A percentile compares a stretch with the other conserved stretches of the same genome.
These are phyloP conservation scores for Podospora australis DNA, from an alignment of 495 filamentous ascomycete genomes.

Conservation along the genomic window DNA sequence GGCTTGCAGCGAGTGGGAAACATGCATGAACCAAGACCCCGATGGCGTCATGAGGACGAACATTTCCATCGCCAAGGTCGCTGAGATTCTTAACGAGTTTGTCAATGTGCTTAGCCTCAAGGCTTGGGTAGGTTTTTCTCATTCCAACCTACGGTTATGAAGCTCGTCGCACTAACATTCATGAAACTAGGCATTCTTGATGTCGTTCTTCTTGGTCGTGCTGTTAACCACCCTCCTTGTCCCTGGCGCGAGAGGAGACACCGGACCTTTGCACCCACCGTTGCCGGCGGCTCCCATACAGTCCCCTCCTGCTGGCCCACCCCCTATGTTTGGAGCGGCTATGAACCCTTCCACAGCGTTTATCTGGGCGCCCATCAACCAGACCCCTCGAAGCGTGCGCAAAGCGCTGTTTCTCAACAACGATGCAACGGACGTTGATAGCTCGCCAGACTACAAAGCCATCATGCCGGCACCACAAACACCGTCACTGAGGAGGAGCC, in stretches of 20 bases:
- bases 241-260: slow-evolving; percentile 35
- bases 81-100: slow-evolving; percentile 43
- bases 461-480: slow-evolving; percentile 37
- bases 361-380: slow-evolving; percentile 36
- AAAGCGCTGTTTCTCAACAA: slow-evolving; percentile 26
- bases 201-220: slow-evolving; percentile 49
- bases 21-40: slow-evolving; percentile 67
- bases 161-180: slow-evolving; percentile 12
- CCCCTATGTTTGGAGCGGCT: slow-evolving; percentile 21
- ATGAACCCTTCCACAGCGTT: slow-evolving; percentile 31
- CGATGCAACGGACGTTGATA: slow-evolving; percentile 39
- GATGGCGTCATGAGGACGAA: slow-evolving; percentile 35
- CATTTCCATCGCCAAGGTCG: slow-evolving; percentile 37
- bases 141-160: not conserved
- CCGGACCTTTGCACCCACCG: slow-evolving; percentile 13
- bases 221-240: slow-evolving; percentile 52
- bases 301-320: slow-evolving; percentile 26
- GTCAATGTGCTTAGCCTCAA: slow-evolving; percentile 40
- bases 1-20: slow-evolving; percentile 71
- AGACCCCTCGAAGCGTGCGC: slow-evolving; percentile 36
- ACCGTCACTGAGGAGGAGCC: slow-evolving; percentile 33
- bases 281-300: slow-evolving; percentile 22
- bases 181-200: slow-evolving; percentile 42
- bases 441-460: slow-evolving; percentile 27
- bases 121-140: slow-evolving; percentile 61